Evolutionary conservation across 495 filamentous ascomycete genomes (phyloP).

Genomic region (Xylaria scruposa): DNA sequence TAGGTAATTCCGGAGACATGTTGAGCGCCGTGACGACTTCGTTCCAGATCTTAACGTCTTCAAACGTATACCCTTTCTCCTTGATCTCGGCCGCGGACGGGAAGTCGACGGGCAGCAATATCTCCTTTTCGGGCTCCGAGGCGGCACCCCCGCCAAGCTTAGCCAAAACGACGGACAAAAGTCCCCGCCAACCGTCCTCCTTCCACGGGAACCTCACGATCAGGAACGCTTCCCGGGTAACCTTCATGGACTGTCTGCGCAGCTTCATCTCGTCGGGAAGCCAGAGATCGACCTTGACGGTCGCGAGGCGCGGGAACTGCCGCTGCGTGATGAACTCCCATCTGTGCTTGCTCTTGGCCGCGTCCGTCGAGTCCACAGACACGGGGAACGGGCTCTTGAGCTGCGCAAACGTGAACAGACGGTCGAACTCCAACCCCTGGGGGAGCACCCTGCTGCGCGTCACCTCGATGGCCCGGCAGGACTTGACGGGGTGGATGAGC

Average conservation of each 20-base stretch:
- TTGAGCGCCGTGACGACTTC: constrained; percentile 69
- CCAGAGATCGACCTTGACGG: constrained; percentile 79
- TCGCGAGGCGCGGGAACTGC: constrained; percentile 73
- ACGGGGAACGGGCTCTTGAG: constrained; percentile 61
- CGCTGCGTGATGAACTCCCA: constrained; percentile 88
- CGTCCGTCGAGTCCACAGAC: constrained; percentile 42
- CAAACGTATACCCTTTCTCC: constrained; percentile 62
- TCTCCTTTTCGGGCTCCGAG: constrained; percentile 56
- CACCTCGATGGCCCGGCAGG: constrained; percentile 81
- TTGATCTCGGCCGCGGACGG: constrained; percentile 61
- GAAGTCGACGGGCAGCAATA: constrained; percentile 69
- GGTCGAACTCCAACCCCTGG: constrained; percentile 81
- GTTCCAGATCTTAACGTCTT: constrained; percentile 79
- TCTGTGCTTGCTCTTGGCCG: constrained; percentile 54
- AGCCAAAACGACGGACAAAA: constrained; percentile 46
- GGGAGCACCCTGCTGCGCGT: constrained; percentile 67
- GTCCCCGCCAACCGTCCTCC: constrained; percentile 52
- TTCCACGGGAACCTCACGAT: constrained; percentile 67
- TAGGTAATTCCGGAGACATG: constrained; percentile 58
- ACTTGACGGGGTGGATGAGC: constrained; percentile 89
- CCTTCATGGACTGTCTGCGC: constrained; percentile 47
- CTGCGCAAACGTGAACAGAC: constrained; percentile 83
- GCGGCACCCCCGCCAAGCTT: constrained; percentile 52
- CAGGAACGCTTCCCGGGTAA: constrained; percentile 59
- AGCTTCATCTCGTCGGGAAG: constrained; percentile 68